phyloP scores from a whole-genome alignment of 2,329 filamentous ascomycete genomes.

The Triangularia verruculosa region DNA sequence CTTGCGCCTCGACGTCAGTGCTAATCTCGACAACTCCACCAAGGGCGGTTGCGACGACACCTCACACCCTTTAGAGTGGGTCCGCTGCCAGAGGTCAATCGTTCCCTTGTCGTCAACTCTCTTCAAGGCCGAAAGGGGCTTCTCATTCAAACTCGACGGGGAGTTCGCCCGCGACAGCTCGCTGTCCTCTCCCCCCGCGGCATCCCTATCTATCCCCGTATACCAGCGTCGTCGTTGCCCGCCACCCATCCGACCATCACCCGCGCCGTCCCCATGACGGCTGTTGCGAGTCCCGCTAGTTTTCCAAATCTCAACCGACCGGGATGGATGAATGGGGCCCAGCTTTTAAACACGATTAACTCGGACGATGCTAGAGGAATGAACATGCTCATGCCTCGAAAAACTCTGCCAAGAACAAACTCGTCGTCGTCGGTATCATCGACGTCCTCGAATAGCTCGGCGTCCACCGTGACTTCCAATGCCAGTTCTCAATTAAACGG shows the following conservation, averaged over 20 bases:
- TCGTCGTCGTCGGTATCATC: conserved; percentile 85
- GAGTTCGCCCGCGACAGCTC: conserved; percentile 11
- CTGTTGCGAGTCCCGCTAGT: conserved; percentile 63
- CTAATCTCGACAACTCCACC: conserved; percentile 18
- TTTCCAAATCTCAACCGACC: conserved; percentile 62
- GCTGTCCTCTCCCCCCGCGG: conserved; percentile 16
- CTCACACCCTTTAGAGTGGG: conserved; percentile 12
- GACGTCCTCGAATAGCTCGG: conserved; percentile 56
- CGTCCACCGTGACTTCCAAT: conserved; percentile 61
- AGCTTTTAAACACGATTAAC: conserved; percentile 64
- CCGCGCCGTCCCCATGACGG: conserved; percentile 56
- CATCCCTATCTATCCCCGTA: conserved; percentile 24
- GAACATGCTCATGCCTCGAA: conserved; percentile 81
- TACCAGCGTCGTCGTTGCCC: conserved; percentile 22
- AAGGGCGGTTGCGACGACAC: conserved; percentile 19
- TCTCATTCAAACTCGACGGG: conserved; percentile 17
- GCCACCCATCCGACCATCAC: conserved; percentile 8
- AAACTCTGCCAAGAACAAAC: conserved; percentile 80
- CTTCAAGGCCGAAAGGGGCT: conserved; percentile 5
- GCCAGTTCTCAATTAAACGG: conserved; percentile 59
- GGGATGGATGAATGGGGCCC: conserved; percentile 61
- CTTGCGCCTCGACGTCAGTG: conserved; percentile 22
- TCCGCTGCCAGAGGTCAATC: conserved; percentile 17
- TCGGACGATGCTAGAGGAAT: conserved; percentile 73
- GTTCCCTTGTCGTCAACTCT: conserved; percentile 5